Evolutionary conservation across 2,329 filamentous ascomycete genomes (phyloP).

Genomic region (Ceratocystiopsis brevicomis): DNA sequence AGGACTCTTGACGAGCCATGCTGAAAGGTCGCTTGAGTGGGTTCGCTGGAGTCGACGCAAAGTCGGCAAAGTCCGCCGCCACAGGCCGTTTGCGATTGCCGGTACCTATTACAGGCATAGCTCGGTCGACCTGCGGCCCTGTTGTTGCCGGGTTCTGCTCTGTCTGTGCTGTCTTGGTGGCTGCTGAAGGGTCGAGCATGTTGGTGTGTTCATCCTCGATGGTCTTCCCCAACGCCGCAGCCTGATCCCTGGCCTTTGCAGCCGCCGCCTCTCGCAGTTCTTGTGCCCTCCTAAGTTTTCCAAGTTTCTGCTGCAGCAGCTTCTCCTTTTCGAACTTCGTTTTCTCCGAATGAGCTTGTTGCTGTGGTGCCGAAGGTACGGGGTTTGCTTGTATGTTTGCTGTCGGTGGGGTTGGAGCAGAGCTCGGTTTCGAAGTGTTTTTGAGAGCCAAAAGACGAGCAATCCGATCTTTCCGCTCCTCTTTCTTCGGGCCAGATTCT

Average conservation of each 20-base stretch:
- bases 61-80: slow-evolving; percentile 45
- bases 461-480: slow-evolving; percentile 59
- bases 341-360: slow-evolving; percentile 17
- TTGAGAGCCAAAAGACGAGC: slow-evolving; percentile 59
- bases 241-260: not conserved
- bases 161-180: too few species aligned
- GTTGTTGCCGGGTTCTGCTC: too few species aligned
- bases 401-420: not conserved
- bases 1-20: slow-evolving; percentile 36
- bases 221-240: not conserved
- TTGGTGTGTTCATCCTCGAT: not conserved
- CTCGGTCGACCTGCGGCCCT: too few species aligned
- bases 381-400: too few species aligned
- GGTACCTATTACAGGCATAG: too few species aligned
- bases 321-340: slow-evolving; percentile 51
- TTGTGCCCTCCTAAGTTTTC: slow-evolving; percentile 45
- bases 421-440: slow-evolving; percentile 15
- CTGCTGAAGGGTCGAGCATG: too few species aligned
- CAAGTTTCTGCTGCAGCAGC: slow-evolving; percentile 58
- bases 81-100: slow-evolving; percentile 26
- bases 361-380: not conserved
- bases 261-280: slow-evolving; percentile 20
- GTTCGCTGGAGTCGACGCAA: slow-evolving; percentile 13
- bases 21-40: slow-evolving; percentile 41
- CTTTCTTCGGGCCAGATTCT: slow-evolving; percentile 9